phyloP scores from a whole-genome alignment of 805 yeast genomes.

The Lachancea waltii region DNA sequence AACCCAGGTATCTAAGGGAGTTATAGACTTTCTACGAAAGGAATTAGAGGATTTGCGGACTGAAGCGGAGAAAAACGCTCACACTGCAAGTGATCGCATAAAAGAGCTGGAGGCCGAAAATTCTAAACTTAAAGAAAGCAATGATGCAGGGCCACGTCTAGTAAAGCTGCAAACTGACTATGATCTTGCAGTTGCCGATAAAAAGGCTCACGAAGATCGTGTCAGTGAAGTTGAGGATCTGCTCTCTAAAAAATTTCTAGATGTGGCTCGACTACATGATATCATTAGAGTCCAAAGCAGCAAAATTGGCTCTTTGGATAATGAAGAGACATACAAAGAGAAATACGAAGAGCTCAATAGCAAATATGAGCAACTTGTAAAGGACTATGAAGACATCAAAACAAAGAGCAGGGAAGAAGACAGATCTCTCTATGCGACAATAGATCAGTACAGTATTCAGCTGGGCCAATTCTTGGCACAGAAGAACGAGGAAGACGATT shows the following conservation, averaged over 20 bases:
- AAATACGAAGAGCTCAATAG: constrained; percentile 44
- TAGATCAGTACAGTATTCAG: constrained; percentile 24
- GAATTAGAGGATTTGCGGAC: constrained; percentile 35
- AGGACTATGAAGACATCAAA: constrained; percentile 40
- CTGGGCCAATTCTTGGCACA: constrained; percentile 25
- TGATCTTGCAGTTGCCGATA: constrained; percentile 39
- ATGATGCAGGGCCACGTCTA: constrained; percentile 20
- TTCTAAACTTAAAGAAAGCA: constrained; percentile 23
- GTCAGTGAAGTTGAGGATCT: constrained; percentile 44
- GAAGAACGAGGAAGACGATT: constrained; percentile 18
- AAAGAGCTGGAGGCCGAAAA: constrained; percentile 39
- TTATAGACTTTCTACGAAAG: constrained; percentile 29
- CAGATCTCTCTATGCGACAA: constrained; percentile 29
- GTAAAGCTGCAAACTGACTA: constrained; percentile 14
- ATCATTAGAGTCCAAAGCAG: constrained; percentile 49
- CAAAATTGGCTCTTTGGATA: constrained; percentile 39
- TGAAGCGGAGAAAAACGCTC: constrained; percentile 46
- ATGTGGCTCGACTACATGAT: constrained; percentile 46
- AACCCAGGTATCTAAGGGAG: constrained; percentile 11
- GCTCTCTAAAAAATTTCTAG: constrained; percentile 46
- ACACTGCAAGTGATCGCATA: constrained; percentile 51
- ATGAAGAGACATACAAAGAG: constrained; percentile 39
- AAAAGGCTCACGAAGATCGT: constrained; percentile 36
- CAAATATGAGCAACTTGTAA: constrained; percentile 38
- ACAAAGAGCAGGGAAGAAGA: constrained; percentile 32